Evolutionary conservation across 305 asterid genomes (phyloP).

Genomic region (Stenogyne calaminthoides): DNA sequence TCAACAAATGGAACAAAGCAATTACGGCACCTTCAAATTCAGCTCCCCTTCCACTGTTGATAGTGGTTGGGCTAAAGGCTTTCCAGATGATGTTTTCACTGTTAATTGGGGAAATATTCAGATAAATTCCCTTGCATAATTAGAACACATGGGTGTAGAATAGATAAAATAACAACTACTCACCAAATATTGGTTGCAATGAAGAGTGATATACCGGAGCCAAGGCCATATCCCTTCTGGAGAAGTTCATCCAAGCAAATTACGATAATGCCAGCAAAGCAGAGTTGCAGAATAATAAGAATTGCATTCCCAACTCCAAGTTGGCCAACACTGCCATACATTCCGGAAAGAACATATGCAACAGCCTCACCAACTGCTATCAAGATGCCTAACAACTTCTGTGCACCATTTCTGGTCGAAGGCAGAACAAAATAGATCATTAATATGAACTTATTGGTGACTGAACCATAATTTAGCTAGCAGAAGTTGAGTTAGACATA

Average conservation of each 20-base stretch:
- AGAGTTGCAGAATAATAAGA: constrained; percentile 79
- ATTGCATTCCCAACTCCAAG: constrained; percentile 95
- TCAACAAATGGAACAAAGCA: constrained; percentile 22
- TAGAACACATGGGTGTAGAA: not conserved
- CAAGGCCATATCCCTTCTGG: constrained; percentile 89
- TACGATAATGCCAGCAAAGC: constrained; percentile 86
- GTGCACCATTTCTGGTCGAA: constrained; percentile 74
- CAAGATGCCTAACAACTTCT: constrained; percentile 80
- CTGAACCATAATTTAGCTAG: not conserved
- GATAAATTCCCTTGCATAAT: not conserved
- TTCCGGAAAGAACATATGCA: constrained; percentile 93
- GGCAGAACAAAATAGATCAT: not conserved
- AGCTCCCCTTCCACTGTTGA: constrained; percentile 21
- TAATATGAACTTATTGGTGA: not conserved
- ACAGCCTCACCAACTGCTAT: constrained; percentile 92
- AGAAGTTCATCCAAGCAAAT: constrained; percentile 89
- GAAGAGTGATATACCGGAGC: constrained; percentile 88
- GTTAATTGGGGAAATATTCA: constrained; percentile 8
- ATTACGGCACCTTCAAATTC: constrained; percentile 22
- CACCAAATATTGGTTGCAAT: constrained; percentile 93
- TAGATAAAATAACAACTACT: constrained; percentile 25
- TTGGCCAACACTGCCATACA: constrained; percentile 89
- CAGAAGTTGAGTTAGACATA: not conserved
- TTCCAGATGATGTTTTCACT: constrained; percentile 25
- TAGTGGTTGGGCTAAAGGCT: constrained; percentile 24